Evolutionary conservation across 768 basidiomycete genomes (phyloP), one percentile per base, ranked within the genome.

Genomic region (Austroboletus festivus): DNA sequence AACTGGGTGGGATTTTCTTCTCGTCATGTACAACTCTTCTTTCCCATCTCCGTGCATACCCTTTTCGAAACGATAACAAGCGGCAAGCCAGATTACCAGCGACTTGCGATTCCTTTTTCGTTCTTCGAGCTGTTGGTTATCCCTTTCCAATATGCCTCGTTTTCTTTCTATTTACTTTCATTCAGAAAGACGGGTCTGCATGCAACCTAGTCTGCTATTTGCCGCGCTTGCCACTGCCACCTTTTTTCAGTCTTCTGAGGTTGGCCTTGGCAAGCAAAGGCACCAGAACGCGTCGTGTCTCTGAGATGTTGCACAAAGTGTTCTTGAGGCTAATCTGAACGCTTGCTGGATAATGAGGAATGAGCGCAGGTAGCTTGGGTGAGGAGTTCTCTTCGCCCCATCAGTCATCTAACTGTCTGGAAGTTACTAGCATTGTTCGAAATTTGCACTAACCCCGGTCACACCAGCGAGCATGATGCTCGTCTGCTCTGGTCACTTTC

Each of bases 321-420:
- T 83, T 11, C 67, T 89, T 53, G 85, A 89, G 51, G 82, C 82
- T 20, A 88, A 86, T 58, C 66, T 85, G 49, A 83, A 78, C 58
- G 78, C 82, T 38, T 77, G 80, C 16, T 85, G 83, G 81, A 74
- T 89, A 85, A 89, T 54, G 82, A 85, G 57, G 80, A 78, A 26
- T 74, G 89, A 7, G 85, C 81, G 12, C 83, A 89, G 65, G 83
- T 86, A 31, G 82, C 85, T 47, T 89, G 83, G 83, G 86, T 87
- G 62, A 55, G 78, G 54, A n/a, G 1, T 2, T 41, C 26, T 30
- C 33, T 19, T 43, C 44, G 9, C 21, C 46, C 51, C 8, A 20
- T 34, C 46, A 8, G 42, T 52, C 20, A 42, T 50, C 52, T 55
- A 44, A 55, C 26, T 48, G 2, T 30, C 42, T 22, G 7, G 47